phyloP scores from a whole-genome alignment of 2,329 filamentous ascomycete species.

The Zalaria sp. region DNA sequence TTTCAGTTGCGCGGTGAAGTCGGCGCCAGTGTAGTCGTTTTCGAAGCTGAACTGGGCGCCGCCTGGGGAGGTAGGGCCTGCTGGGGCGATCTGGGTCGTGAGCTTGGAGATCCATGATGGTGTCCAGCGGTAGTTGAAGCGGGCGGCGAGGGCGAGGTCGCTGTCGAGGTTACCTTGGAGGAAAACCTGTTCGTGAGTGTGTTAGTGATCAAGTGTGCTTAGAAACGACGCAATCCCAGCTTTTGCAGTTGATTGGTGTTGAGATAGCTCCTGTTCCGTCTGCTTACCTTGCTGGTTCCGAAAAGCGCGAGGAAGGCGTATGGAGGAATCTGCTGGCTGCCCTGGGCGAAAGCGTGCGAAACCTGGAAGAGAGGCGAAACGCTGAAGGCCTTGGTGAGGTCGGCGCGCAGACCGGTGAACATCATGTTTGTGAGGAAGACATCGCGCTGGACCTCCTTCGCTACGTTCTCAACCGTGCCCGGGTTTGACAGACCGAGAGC shows the following conservation, averaged over 20 bases:
- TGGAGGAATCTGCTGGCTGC: slow-evolving; percentile 74
- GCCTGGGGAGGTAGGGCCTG: slow-evolving; percentile 37
- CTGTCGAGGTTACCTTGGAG: slow-evolving; percentile 93
- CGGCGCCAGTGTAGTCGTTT: slow-evolving; percentile 83
- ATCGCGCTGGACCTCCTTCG: slow-evolving; percentile 88
- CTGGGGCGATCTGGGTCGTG: slow-evolving; percentile 60
- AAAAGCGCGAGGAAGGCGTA: slow-evolving; percentile 93
- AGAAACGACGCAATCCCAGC: background rate
- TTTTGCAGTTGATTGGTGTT: too few species aligned
- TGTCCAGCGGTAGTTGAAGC: slow-evolving; percentile 88
- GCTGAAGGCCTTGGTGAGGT: slow-evolving; percentile 93
- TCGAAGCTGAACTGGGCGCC: slow-evolving; percentile 89
- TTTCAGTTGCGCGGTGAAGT: slow-evolving; percentile 90
- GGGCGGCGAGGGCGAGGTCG: slow-evolving; percentile 70
- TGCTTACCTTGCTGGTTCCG: slow-evolving; percentile 69
- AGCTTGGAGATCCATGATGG: slow-evolving; percentile 71
- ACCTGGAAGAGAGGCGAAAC: slow-evolving; percentile 90
- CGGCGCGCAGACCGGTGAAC: slow-evolving; percentile 90
- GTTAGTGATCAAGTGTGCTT: slow-evolving; percentile 5
- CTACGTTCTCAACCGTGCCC: slow-evolving; percentile 78
- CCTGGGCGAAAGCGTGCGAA: slow-evolving; percentile 92
- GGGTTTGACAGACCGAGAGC: slow-evolving; percentile 84
- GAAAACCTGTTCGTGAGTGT: slow-evolving; percentile 51
- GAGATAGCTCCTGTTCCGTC: too few species aligned
- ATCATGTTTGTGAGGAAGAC: slow-evolving; percentile 92